Base-by-base conservation (phyloP, 257 asterid species). In the Dorcoceras hygrometricum region DNA sequence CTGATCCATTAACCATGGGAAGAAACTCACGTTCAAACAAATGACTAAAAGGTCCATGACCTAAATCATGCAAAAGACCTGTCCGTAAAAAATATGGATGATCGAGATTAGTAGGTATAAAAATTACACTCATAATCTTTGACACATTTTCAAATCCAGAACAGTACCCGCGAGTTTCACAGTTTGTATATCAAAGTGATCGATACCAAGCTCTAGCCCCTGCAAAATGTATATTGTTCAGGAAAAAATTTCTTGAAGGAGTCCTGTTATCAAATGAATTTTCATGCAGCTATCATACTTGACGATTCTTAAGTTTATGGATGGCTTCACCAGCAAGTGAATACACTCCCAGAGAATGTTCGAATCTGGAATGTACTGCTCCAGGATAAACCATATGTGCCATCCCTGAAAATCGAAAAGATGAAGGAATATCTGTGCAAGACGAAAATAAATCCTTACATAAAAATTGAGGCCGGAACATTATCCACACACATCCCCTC, bases 11-110 rank as follows among this genome's bases (percentile, higher is more conserved):
- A 62, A 87, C 95, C 76, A 54, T 73, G 29, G 96, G 97, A 82
- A 89, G 91, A 82, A 93, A 90, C 65, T 90, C 99, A 0, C 83
- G 89, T 68, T 93, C 99, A 83, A 93, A 93, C 79, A 86, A 63
- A 83, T 93, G 98, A 79, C 97, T 93, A 68, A 88, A 85, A 74
- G 98, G 97, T 70, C 99, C 99, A 65, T 93, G 99, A 70, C 99
- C 99, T 43, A 93, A 70, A 78, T 93, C 97, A 76, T 93, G 99
- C 75, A 93, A 79, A 73, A 93, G 94, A 53, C 99, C 97, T 93
- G 54, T 28, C 67, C 78, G 67, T 65, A 60, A 66, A 58, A 58
- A 55, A 19, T 66, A 57, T 58, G 66, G 67, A 66, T 62, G 31
- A 65, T 64, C 71, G 66, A 50, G 22, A 74, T 62, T 69, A 71